A percentile compares a stretch with the other conserved stretches of the same genome.
These are phyloP conservation scores for carrot (Daucus carota) DNA, from an alignment of 129 eudicot genomes.

Conservation along the genomic window DNA sequence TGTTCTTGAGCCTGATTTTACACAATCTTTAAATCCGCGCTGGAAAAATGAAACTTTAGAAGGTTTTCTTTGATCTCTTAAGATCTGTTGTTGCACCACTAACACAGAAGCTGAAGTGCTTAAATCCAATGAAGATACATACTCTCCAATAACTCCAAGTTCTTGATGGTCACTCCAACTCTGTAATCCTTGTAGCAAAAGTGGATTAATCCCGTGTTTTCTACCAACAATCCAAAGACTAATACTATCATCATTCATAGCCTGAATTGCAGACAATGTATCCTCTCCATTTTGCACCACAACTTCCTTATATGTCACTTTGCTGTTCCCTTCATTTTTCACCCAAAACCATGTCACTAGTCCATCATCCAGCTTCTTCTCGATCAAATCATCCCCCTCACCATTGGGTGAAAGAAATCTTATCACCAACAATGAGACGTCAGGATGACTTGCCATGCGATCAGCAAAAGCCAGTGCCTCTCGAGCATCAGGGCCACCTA, in stretches of 20 bases:
- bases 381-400: constrained; percentile 57
- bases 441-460: constrained; percentile 50
- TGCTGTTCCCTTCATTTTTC: constrained; percentile 62
- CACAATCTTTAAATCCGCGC: constrained; percentile 23
- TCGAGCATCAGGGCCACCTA: constrained; percentile 82
- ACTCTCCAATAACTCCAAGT: constrained; percentile 80
- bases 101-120: constrained; percentile 53
- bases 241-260: constrained; percentile 36
- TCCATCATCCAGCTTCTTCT: constrained; percentile 87
- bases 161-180: constrained; percentile 65
- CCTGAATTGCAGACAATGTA: constrained; percentile 59
- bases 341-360: constrained; percentile 94
- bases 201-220: constrained; percentile 65
- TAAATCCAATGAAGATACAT: constrained; percentile 56
- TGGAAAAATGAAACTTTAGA: constrained; percentile 12
- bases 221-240: constrained; percentile 88
- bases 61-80: constrained; percentile 44
- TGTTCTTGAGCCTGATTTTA: constrained; percentile 1
- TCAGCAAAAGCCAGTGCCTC: constrained; percentile 78
- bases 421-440: constrained; percentile 49
- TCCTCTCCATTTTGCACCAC: constrained; percentile 74
- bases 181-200: constrained; percentile 51
- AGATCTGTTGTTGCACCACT: constrained; percentile 81
- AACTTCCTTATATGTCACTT: constrained; percentile 63
- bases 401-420: constrained; percentile 55